Base-by-base conservation (phyloP, 2,329 filamentous ascomycete species). In the Byssochlamys sp. region DNA sequence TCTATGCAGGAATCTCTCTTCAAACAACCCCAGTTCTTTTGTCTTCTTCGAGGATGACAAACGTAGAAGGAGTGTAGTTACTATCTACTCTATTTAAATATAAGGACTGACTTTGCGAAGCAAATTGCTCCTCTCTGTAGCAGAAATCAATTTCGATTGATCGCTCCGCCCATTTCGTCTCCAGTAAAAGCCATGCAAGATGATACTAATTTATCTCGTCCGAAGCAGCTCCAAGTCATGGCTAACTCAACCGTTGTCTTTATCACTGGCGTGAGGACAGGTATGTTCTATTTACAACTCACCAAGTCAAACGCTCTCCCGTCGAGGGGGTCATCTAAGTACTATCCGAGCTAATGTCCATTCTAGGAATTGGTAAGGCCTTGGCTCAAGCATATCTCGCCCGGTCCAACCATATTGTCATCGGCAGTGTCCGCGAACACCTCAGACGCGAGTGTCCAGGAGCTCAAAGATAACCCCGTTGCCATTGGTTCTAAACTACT, bases 401-500 rank as follows among this genome's bases (percentile, higher is more conserved):
- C 19, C 50, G 49, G 29, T 39, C 45, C 10, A 57, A 57, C 28
- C 52, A 57, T 29, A 55, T n/a, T 49, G n/a, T 57, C 10, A 57
- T 57, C 12, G 56, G 31, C 1, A 53, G 33, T 29, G 54, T 51
- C 45, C 52, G 56, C 1, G n/a, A 29, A 57, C 24, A 45, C 52
- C 6, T n/a, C 12, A 5, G 35, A 55, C 24, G 24, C 54, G 2
- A 55, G 11, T 10, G 49, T 49, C 11, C 49, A 27, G 25, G 2
- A 31, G 29, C 53, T 57, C 3, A 12, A 33, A 7, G 39, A 55
- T 0, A 66, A 81, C 0, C 71, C 77, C 4, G 68, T 58, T 2
- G 76, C 61, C 24, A 33, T 63, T 1, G 66, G 62, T 12, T 77
- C 70, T 39, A 62, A 55, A 1, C 60, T 82, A 7, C 67, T 79